These are phyloP conservation scores for Diplodia corticola DNA, from an alignment of 2,329 filamentous ascomycete species.

Conservation along the genomic window DNA sequence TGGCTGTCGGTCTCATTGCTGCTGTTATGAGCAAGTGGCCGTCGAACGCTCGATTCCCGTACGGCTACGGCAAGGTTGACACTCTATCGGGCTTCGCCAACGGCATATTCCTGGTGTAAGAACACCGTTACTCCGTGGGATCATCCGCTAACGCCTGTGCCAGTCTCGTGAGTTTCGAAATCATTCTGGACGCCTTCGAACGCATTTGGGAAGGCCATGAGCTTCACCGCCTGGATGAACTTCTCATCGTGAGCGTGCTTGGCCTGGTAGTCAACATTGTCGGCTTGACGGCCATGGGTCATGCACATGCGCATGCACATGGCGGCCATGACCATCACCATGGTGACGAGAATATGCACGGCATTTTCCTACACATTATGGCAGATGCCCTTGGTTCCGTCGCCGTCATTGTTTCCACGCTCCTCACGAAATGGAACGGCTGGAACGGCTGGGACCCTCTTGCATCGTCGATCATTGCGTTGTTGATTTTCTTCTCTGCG, in stretches of 20 bases:
- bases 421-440: conserved; percentile 80
- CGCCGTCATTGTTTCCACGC: conserved; percentile 88
- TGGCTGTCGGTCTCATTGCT: conserved; percentile 86
- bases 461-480: conserved; percentile 88
- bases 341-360: conserved; percentile 96
- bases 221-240: conserved; percentile 79
- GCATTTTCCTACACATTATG: conserved; percentile 92
- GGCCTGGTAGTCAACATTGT: conserved; percentile 89
- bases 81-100: conserved; percentile 96
- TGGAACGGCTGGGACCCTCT: conserved; percentile 96
- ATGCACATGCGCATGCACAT: conserved; percentile 59
- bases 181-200: conserved; percentile 91
- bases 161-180: conserved; percentile 90
- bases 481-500: conserved; percentile 90
- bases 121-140: too few relatives aligned
- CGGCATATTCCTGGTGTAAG: conserved; percentile 86
- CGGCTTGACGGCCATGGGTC: conserved; percentile 80
- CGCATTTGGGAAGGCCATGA: conserved; percentile 80
- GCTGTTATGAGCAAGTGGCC: conserved; percentile 97
- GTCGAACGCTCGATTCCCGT: conserved; percentile 82
- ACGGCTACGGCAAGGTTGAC: conserved; percentile 95
- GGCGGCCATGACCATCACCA: conserved; percentile 52
- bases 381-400: conserved; percentile 93
- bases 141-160: conserved; percentile 25
- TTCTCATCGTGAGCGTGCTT: conserved; percentile 83